A percentile compares a stretch with the other conserved stretches of the same genome.
Evolutionary conservation across 805 yeast species (phyloP).

Genomic region (Candida jianshihensis): DNA sequence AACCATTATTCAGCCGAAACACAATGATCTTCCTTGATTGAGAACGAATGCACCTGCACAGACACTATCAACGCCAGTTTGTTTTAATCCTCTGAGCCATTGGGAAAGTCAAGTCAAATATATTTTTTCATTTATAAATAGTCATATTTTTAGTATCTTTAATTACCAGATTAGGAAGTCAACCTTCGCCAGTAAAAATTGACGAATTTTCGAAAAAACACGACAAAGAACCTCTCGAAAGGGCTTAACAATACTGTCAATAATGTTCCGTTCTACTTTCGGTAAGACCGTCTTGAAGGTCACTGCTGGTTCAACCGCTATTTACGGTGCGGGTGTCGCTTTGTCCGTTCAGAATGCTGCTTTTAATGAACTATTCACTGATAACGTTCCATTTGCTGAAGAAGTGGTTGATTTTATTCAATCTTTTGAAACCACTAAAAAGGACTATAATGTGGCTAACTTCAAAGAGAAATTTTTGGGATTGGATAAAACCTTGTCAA

Average conservation of each 20-base stretch:
- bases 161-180: too few species aligned
- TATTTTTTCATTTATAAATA: too few species aligned
- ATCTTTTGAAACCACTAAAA: constrained; percentile 20
- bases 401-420: constrained; percentile 44
- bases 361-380: constrained; percentile 54
- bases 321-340: constrained; percentile 57
- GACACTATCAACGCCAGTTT: too few species aligned
- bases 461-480: constrained; percentile 31
- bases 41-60: too few species aligned
- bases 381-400: constrained; percentile 61
- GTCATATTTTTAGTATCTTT: too few species aligned
- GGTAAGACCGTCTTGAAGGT: constrained; percentile 26
- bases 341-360: constrained; percentile 49
- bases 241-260: too few species aligned
- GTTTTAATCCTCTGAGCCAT: too few species aligned
- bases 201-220: neutral
- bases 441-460: constrained; percentile 26
- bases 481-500: constrained; percentile 31
- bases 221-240: neutral
- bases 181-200: neutral
- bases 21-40: too few species aligned
- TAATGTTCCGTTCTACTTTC: constrained; percentile 23
- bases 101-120: too few species aligned
- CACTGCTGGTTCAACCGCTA: constrained; percentile 25
- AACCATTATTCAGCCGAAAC: too few species aligned